phyloP scores from a whole-genome alignment of 2,329 filamentous ascomycete species.

The Fusarium sulawesiense region DNA sequence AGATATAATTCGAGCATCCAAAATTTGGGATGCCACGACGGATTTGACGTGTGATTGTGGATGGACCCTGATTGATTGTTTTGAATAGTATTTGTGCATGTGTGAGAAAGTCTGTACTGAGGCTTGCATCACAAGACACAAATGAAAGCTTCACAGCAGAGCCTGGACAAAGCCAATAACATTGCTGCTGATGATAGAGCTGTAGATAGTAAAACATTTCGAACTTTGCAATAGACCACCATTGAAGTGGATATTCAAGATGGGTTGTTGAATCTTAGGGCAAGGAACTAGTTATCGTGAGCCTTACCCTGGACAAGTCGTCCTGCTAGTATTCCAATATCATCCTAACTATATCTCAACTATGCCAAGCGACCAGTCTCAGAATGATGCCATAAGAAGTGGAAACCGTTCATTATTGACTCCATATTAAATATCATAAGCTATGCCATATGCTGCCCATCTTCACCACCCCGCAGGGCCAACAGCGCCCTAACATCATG shows the following conservation, averaged over 20 bases:
- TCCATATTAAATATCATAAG: constrained; percentile 30
- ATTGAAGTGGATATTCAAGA: background rate
- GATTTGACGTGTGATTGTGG: constrained; percentile 28
- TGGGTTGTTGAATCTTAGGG: background rate
- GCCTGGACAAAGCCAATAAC: background rate
- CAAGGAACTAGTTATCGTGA: background rate
- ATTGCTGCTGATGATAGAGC: background rate
- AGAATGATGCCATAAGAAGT: constrained; percentile 7
- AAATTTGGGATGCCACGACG: background rate
- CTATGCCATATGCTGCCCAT: constrained; percentile 68
- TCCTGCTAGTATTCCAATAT: background rate
- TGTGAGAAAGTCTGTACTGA: background rate
- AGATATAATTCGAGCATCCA: background rate
- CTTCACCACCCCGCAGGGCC: constrained; percentile 87
- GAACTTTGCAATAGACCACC: background rate
- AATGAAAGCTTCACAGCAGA: background rate
- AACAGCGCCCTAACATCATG: constrained; percentile 93
- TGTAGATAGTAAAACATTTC: background rate
- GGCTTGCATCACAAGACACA: constrained; percentile 9
- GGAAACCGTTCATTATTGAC: constrained; percentile 29
- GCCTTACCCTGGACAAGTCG: background rate
- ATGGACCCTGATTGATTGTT: constrained; percentile 34
- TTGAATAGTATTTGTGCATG: background rate
- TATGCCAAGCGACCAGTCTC: background rate
- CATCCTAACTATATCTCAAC: background rate